A percentile compares a stretch with the other conserved stretches of the same genome.
Conservation (phyloP, 352 stramenopile species). For the Chrysophaeum taylorii region DNA sequence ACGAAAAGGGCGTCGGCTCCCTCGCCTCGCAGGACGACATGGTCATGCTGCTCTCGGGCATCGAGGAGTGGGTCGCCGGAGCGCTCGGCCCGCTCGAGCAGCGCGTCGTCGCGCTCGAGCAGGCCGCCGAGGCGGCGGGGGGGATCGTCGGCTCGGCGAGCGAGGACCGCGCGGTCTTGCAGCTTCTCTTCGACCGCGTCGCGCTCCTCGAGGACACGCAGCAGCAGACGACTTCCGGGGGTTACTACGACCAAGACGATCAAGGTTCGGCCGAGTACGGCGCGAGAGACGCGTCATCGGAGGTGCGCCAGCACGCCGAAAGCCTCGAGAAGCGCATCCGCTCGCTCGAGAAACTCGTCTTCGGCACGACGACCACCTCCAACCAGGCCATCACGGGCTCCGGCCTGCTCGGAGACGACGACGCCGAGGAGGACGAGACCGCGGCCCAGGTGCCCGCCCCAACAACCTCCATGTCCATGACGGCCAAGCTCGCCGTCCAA, state of each 20-base stretch:
- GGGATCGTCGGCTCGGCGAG: neutral
- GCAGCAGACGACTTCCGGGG: too few relatives aligned
- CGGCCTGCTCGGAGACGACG: neutral
- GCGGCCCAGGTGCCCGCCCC: neutral
- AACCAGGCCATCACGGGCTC: neutral
- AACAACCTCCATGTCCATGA: neutral
- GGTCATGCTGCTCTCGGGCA: neutral
- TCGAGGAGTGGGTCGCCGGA: neutral
- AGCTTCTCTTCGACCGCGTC: constrained; percentile 2
- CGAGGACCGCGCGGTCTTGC: neutral
- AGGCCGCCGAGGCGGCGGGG: neutral
- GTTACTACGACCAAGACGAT: too few relatives aligned
- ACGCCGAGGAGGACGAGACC: neutral
- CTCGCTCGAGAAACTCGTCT: neutral
- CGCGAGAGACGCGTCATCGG: too few relatives aligned
- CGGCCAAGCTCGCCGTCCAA: neutral
- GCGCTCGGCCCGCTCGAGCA: neutral
- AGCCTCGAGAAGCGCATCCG: neutral
- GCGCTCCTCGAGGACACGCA: too few relatives aligned
- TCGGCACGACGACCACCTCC: neutral
- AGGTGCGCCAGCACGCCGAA: too few relatives aligned
- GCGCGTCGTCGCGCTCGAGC: neutral
- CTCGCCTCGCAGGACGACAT: neutral
- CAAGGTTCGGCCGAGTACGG: too few relatives aligned
- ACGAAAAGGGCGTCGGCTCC: neutral